Conservation (phyloP, 148 eudicot genomes). For the Vaccinium corymbosum region DNA sequence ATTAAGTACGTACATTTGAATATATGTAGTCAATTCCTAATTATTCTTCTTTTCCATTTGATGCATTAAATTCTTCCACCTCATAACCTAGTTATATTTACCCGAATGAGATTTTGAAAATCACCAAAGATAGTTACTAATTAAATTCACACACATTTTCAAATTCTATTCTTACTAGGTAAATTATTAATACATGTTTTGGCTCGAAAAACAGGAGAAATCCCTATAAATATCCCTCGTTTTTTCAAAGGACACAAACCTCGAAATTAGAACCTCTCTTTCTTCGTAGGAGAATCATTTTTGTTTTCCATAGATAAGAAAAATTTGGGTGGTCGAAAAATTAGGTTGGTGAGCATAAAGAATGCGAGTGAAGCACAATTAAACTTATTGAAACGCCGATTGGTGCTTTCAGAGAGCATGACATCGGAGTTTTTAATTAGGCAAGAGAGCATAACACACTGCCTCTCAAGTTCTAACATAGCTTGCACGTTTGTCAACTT, state of each 20-base stretch:
- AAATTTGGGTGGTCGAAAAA: no score
- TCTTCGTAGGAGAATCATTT: no score
- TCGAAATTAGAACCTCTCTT: no score
- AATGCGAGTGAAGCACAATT: slow-evolving; percentile 19
- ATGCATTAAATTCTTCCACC: neutral
- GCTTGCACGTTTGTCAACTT: slow-evolving; percentile 3
- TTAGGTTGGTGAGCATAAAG: slow-evolving; percentile 7
- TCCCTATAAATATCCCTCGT: neutral
- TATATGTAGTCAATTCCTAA: no score
- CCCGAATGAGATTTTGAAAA: neutral
- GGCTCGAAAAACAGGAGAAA: neutral
- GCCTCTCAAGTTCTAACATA: neutral
- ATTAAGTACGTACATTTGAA: no score
- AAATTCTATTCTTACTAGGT: neutral
- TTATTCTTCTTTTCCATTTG: neutral
- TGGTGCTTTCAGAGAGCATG: slow-evolving; percentile 23
- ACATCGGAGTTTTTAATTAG: no score
- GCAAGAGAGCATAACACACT: neutral
- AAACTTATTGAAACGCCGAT: slow-evolving; percentile 34
- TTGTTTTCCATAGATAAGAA: no score
- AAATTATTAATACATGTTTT: neutral
- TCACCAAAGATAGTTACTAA: neutral
- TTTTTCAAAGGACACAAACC: no score
- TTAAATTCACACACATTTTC: neutral
- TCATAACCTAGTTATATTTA: neutral